Percentiles rank a stretch among this genome's conserved stretches.
These are phyloP conservation scores for Lodderomyces jiufengensis DNA, from an alignment of 1,139 yeast genomes.

Conservation along the genomic window DNA sequence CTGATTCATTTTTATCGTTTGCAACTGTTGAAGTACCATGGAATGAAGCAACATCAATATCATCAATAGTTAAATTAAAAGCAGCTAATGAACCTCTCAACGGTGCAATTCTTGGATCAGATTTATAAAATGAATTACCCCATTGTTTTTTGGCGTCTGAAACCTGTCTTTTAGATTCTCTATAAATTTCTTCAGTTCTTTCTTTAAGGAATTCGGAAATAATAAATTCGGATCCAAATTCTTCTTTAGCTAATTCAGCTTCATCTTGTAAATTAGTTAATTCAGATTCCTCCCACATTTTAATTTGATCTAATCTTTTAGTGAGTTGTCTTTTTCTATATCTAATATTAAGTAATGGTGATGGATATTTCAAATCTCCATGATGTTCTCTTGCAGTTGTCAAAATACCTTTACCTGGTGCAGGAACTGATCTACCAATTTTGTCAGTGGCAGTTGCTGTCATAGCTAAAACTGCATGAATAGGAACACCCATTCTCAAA, in stretches of 20 bases:
- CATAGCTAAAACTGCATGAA: conserved; percentile 90
- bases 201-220: conserved; percentile 60
- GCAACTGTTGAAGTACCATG: conserved; percentile 99
- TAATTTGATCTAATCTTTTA: conserved; percentile 73
- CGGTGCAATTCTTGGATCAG: conserved; percentile 94
- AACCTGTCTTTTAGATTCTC: conserved; percentile 83
- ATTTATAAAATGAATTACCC: conserved; percentile 92
- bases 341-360: conserved; percentile 81
- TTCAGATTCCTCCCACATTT: conserved; percentile 83
- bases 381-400: conserved; percentile 96
- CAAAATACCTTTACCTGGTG: conserved; percentile 99
- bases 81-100: conserved; percentile 95
- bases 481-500: conserved; percentile 97
- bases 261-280: conserved; percentile 49
- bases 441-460: conserved; percentile 97
- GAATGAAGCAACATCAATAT: conserved; percentile 96
- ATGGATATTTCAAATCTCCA: conserved; percentile 75
- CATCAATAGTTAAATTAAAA: conserved; percentile 89
- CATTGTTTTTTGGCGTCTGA: conserved; percentile 88
- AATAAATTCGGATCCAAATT: conserved; percentile 56
- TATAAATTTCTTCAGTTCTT: conserved; percentile 81
- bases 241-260: conserved; percentile 60
- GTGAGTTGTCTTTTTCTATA: conserved; percentile 92
- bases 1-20: conserved; percentile 95
- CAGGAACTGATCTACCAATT: conserved; percentile 98